Conservation (phyloP, 2,329 filamentous ascomycete genomes). For the Botryotinia globosa region DNA sequence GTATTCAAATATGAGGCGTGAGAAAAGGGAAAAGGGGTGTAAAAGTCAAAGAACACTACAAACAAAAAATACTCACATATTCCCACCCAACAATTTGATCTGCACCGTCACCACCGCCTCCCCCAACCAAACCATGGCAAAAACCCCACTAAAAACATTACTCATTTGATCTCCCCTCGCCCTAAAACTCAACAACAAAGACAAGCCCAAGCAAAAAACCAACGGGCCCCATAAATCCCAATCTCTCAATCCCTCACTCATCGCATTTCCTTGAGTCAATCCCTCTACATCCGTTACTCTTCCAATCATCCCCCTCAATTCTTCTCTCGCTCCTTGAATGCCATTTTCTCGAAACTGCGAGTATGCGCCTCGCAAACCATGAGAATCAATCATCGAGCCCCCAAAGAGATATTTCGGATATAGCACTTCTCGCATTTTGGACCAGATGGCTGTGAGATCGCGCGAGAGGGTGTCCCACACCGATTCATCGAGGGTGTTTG, state of each 20-base stretch:
- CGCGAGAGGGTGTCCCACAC: conserved; percentile 97
- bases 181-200: conserved; percentile 80
- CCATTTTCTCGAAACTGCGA: conserved; percentile 59
- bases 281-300: conserved; percentile 63
- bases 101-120: conserved; percentile 96
- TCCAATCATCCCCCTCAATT: conserved; percentile 59
- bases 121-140: conserved; percentile 94
- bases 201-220: conserved; percentile 87
- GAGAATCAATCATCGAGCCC: conserved; percentile 62
- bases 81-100: conserved; percentile 93
- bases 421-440: conserved; percentile 95
- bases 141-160: conserved; percentile 90
- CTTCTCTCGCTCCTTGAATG: conserved; percentile 58
- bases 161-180: conserved; percentile 79
- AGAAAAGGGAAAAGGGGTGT: neutral
- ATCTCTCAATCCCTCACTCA: conserved; percentile 88
- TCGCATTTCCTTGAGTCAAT: conserved; percentile 55
- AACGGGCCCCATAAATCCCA: conserved; percentile 99
- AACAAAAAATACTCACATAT: conserved; percentile 70
- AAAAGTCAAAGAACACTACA: no score
- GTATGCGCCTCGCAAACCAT: conserved; percentile 58
- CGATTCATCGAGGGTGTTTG: conserved; percentile 93
- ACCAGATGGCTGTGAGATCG: conserved; percentile 90
- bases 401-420: conserved; percentile 91
- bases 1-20: neutral